phyloP scores from a whole-genome alignment of 768 basidiomycete species.

The Terana coerulea region DNA sequence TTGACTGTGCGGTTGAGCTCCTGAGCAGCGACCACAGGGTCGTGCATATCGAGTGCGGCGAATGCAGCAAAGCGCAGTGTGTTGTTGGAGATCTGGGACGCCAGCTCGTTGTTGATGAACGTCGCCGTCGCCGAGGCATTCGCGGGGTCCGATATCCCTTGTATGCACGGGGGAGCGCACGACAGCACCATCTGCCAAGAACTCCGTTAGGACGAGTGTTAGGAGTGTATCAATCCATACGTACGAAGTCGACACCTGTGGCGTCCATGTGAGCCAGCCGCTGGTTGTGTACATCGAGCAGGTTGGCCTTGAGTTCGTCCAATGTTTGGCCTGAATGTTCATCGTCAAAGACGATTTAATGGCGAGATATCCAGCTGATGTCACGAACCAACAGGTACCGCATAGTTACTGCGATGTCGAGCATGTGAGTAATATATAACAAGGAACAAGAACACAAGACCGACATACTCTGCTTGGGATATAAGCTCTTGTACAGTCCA shows the following conservation, averaged over 20 bases:
- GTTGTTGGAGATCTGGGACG: not conserved
- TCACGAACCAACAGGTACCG: too few species aligned
- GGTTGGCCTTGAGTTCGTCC: not conserved
- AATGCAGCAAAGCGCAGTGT: not conserved
- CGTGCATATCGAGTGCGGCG: slow-evolving; percentile 3
- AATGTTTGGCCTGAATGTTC: not conserved
- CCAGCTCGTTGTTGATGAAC: not conserved
- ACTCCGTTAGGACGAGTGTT: too few species aligned
- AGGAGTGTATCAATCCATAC: not conserved
- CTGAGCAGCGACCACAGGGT: not conserved
- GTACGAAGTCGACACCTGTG: not conserved
- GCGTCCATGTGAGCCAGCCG: not conserved
- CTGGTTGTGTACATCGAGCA: slow-evolving; percentile 1
- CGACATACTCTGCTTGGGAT: not conserved
- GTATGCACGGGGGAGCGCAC: not conserved
- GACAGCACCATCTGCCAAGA: not conserved
- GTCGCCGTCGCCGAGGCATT: not conserved
- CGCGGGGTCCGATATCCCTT: not conserved
- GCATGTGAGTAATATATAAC: too few species aligned
- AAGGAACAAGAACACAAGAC: not conserved
- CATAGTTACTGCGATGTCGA: too few species aligned
- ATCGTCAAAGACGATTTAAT: too few species aligned
- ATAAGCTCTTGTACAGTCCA: not conserved
- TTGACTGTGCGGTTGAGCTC: not conserved
- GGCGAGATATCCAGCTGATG: too few species aligned